These are phyloP conservation scores for Rhizopogon vesiculosus DNA, from an alignment of 768 basidiomycete species.

Conservation along the genomic window DNA sequence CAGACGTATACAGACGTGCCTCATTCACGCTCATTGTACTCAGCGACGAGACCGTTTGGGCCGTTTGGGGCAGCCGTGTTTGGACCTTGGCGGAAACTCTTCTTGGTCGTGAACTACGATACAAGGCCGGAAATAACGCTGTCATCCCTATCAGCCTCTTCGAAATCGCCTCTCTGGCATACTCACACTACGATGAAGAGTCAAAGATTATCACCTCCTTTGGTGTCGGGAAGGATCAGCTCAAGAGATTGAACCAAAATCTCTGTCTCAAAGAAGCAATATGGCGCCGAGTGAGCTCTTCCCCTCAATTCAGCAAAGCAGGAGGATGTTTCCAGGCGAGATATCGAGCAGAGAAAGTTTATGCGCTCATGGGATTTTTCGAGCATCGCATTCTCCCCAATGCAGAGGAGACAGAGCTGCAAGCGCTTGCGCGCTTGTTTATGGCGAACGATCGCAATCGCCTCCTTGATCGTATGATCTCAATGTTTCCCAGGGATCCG, in stretches of 20 bases:
- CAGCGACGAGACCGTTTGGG: conserved; percentile 9
- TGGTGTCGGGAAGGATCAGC: conserved; percentile 10
- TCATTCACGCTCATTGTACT: conserved; percentile 21
- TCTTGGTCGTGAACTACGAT: conserved; percentile 16
- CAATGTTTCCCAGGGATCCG: conserved; percentile 8
- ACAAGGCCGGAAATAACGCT: conserved; percentile 4
- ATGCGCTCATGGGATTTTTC: conserved; percentile 23
- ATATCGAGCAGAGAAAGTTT: conserved; percentile 16
- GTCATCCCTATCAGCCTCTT: conserved; percentile 18
- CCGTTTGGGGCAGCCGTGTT: conserved; percentile 15
- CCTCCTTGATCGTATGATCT: conserved; percentile 18
- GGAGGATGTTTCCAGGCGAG: not conserved
- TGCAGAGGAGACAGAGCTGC: conserved; percentile 11
- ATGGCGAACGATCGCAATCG: conserved; percentile 21
- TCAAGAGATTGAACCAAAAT: conserved; percentile 20
- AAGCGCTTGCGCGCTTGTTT: conserved; percentile 18
- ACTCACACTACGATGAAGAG: conserved; percentile 9
- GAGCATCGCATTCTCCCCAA: conserved; percentile 18
- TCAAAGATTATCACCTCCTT: conserved; percentile 19
- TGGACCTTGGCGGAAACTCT: conserved; percentile 20
- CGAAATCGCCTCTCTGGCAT: conserved; percentile 19
- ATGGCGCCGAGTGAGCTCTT: conserved; percentile 9
- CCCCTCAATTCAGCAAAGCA: not conserved
- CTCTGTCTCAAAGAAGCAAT: conserved; percentile 16
- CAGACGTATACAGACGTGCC: conserved; percentile 16